Conservation (phyloP, 257 asterid genomes). For the Cruciata laevipes region DNA sequence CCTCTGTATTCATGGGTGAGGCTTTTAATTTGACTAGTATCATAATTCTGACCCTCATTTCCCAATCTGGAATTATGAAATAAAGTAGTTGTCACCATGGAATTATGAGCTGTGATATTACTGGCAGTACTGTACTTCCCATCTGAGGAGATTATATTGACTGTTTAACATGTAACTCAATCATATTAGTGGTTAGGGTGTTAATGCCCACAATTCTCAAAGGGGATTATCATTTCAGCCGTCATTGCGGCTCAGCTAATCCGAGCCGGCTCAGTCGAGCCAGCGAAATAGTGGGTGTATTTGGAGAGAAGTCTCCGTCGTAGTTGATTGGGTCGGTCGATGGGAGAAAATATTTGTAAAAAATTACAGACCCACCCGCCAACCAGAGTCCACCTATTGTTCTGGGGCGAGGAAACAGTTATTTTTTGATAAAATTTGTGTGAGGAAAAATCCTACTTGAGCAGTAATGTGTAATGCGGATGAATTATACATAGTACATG, state of each 20-base stretch:
- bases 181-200: too few species aligned
- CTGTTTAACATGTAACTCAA: neutral
- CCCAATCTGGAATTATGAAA: neutral
- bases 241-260: neutral
- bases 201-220: too few species aligned
- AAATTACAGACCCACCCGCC: slow-evolving; percentile 31
- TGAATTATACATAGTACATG: too few species aligned
- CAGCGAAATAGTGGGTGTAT: slow-evolving; percentile 6
- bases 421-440: too few species aligned
- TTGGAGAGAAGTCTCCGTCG: slow-evolving; percentile 37
- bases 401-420: slow-evolving; percentile 15
- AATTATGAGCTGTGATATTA: neutral
- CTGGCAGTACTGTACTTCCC: neutral
- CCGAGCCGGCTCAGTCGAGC: slow-evolving; percentile 11
- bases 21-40: neutral
- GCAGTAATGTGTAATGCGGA: too few species aligned
- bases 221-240: slow-evolving; percentile 8
- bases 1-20: neutral
- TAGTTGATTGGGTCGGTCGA: slow-evolving; percentile 35
- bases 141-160: neutral
- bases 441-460: too few species aligned
- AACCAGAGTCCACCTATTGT: slow-evolving; percentile 19
- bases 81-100: neutral
- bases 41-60: neutral
- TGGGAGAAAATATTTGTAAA: slow-evolving; percentile 18